A percentile compares a stretch with the other conserved stretches of the same genome.
phyloP scores from a whole-genome alignment of 805 yeast genomes.

The Starmerella bombicola region DNA sequence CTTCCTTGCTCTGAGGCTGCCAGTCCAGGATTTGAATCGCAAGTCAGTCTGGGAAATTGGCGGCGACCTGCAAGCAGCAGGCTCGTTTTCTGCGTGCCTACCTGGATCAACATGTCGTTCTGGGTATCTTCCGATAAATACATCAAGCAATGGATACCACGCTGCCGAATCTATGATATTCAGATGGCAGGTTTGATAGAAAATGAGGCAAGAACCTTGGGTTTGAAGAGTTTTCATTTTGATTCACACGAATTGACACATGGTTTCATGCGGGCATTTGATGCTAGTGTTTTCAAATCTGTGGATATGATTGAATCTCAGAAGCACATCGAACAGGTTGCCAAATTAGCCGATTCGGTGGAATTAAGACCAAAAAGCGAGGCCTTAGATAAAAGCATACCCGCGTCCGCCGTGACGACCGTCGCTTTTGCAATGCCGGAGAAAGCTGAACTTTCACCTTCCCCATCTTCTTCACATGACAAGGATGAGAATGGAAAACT shows the following conservation, averaged over 20 bases:
- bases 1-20: constrained; percentile 42
- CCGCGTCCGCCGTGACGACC: constrained; percentile 11
- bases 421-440: constrained; percentile 1
- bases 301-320: constrained; percentile 18
- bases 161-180: constrained; percentile 84
- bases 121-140: constrained; percentile 50
- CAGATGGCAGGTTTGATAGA: constrained; percentile 99
- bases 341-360: constrained; percentile 22
- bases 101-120: constrained; percentile 90
- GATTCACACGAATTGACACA: constrained; percentile 19
- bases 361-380: constrained; percentile 4
- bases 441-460: not conserved
- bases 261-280: constrained; percentile 47
- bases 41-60: constrained; percentile 25
- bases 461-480: too few relatives aligned
- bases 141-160: constrained; percentile 63
- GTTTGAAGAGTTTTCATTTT: constrained; percentile 45
- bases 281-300: constrained; percentile 39
- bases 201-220: constrained; percentile 61
- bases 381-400: not conserved
- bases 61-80: constrained; percentile 6
- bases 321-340: constrained; percentile 22
- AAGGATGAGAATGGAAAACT: too few relatives aligned
- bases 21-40: constrained; percentile 33
- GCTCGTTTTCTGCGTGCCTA: constrained; percentile 44